Base-by-base conservation (phyloP, 371 early-diverging fungal genomes). In the Mucor circinelloides region DNA sequence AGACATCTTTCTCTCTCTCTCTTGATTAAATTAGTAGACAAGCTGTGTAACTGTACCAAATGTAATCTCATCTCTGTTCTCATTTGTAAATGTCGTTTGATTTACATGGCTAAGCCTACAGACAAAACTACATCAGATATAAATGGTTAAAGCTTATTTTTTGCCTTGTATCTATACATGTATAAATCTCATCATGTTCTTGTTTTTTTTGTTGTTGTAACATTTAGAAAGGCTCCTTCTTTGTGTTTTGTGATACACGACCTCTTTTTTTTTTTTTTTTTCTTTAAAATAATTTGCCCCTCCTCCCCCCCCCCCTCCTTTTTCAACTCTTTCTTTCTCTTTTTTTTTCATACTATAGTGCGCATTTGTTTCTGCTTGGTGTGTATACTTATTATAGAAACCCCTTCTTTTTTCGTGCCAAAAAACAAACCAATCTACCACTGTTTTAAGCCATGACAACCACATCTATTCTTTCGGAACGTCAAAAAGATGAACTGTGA, bases 401-500 rank as follows among this genome's bases (percentile, higher is more conserved):
- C 10, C 2, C 6, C 15, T 58, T 12, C 10, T 17, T 1, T 36
- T 58, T 58, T 15, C 25, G 28, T 21, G 34, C 34, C 57, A 48
- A 48, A 15, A 40, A 50, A 25, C 21, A 50, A n/a, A 19, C 21
- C 46, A 46, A 46, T 23, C 27, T 8, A 23, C 25, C 6, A 25
- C 56, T 38, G 17, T 17, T 38, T 12, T 32, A 58, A 23, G 6
- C 28, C 27, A 64, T 64, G 64, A 64, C 44, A 38, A 27, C 64
- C 82, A 78, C 82, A 23, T 81, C 85, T 61, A 80, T 89, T 27
- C 85, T 91, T 64, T 88, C 87, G 67, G 89, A 89, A 62, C 84
- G 91, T 71, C 90, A 91, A 82, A 85, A 87, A 69, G 89, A 90
- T 65, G 91, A 91, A 75, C 83, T 91, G 89, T 90, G 87, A 83